phyloP scores from a whole-genome alignment of 2,329 filamentous ascomycete genomes.

The Ophiostoma sp. region DNA sequence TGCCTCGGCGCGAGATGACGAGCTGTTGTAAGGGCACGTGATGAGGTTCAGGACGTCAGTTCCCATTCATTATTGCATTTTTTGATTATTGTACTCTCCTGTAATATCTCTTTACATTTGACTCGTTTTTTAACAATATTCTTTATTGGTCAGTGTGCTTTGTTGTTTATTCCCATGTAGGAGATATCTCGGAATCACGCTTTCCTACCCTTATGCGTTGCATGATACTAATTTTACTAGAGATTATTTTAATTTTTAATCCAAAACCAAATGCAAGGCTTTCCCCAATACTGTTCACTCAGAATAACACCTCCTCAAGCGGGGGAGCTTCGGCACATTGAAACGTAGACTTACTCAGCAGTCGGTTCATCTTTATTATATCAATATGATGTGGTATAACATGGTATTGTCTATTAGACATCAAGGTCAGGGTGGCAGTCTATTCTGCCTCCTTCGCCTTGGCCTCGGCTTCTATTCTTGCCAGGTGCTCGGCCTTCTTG shows the following conservation, averaged over 20 bases:
- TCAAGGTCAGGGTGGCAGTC: not conserved
- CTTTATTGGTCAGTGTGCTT: not conserved
- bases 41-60: not conserved
- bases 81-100: not conserved
- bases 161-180: not conserved
- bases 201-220: not conserved
- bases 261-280: not conserved
- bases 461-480: constrained; percentile 29
- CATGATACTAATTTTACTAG: not conserved
- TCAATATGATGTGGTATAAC: not conserved
- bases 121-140: not conserved
- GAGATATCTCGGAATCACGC: constrained; percentile 10
- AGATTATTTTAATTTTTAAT: not conserved
- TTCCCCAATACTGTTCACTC: not conserved
- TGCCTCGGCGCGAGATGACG: constrained; percentile 3
- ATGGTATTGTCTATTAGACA: not conserved
- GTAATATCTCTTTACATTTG: not conserved
- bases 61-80: not conserved
- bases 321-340: not conserved
- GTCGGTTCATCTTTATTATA: not conserved
- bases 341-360: not conserved
- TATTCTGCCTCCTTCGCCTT: not conserved
- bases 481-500: constrained; percentile 44
- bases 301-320: not conserved
- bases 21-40: not conserved